Evolutionary conservation across 148 eudicot genomes (phyloP), one percentile per base, ranked within the genome.

Genomic region (Dianthus caryophyllus): DNA sequence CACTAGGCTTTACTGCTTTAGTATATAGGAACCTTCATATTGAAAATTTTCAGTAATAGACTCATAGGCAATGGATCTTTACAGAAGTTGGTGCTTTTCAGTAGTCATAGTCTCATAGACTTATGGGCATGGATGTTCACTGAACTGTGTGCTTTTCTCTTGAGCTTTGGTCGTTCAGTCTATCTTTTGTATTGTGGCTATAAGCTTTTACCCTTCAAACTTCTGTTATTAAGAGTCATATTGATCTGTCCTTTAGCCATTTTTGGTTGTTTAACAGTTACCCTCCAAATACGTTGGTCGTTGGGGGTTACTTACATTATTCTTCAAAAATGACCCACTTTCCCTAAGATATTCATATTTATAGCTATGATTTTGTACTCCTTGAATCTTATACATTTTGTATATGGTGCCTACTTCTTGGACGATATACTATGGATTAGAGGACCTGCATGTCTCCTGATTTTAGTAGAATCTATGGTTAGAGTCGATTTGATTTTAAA

Each of bases 141-240:
- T 9, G 1, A 39, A 27, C 46, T 61, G 64, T 0, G 11, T 43
- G 20, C 26, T 60, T 62, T 5, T 43, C 64, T 20, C 50, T 41
- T 43, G 22, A 41, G 66, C 43, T 41, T 62, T 62, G 66, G 29
- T 4, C 49, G 38, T 62, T 62, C 31, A 22, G 27, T 43, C 48
- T 9, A 31, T 21, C 27, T 33, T 60, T 29, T 11, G 18, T 38
- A 33, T 25, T 26, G 10, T 9, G 64, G 1, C 33, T 60, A 5
- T 27, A 57, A 57, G 61, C 6, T 57, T 4, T 26, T 5, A 16
- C 21, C 27, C 21, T n/a, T 48, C 26, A 52, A 52, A 21, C 15
- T 22, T 56, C 11, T 27, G 61, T 62, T 13, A 22, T 22, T 24
- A 4, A 6, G 31, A 20, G 8, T 61, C n/a, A 43, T 41, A 48